A percentile compares a stretch with the other conserved stretches of the same genome.
Evolutionary conservation across 2,329 filamentous ascomycete species (phyloP).

Genomic region (Penicillium thymicola): DNA sequence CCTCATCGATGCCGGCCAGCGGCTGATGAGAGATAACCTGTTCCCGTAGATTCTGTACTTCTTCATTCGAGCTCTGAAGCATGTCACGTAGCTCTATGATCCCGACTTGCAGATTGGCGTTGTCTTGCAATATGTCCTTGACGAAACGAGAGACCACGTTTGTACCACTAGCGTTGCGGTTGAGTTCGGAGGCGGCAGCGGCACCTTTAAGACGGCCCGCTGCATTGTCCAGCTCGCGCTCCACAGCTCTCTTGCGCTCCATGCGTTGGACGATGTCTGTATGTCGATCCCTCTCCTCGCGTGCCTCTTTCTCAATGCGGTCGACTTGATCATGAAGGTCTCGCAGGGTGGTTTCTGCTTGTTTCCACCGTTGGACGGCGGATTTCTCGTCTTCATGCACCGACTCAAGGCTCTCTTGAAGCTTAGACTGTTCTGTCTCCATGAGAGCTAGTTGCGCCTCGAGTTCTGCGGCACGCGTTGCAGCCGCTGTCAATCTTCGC

Average conservation of each 20-base stretch:
- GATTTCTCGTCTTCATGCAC: slow-evolving; percentile 73
- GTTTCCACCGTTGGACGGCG: slow-evolving; percentile 78
- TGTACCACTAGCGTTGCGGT: slow-evolving; percentile 56
- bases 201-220: slow-evolving; percentile 78
- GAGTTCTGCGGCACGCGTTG: slow-evolving; percentile 70
- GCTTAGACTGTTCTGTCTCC: slow-evolving; percentile 73
- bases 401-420: slow-evolving; percentile 65
- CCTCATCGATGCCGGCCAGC: slow-evolving; percentile 39
- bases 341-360: slow-evolving; percentile 73
- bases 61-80: slow-evolving; percentile 86
- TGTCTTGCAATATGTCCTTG: slow-evolving; percentile 90
- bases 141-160: slow-evolving; percentile 93
- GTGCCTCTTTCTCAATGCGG: slow-evolving; percentile 78
- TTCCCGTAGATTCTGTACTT: slow-evolving; percentile 82
- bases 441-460: slow-evolving; percentile 76
- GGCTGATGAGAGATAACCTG: slow-evolving; percentile 79
- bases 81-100: slow-evolving; percentile 89
- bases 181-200: slow-evolving; percentile 66
- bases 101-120: slow-evolving; percentile 86
- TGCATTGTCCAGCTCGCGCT: slow-evolving; percentile 75
- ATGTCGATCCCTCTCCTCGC: slow-evolving; percentile 76
- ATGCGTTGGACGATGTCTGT: slow-evolving; percentile 76
- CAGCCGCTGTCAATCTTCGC: slow-evolving; percentile 69
- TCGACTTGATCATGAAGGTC: slow-evolving; percentile 85
- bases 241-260: slow-evolving; percentile 77